phyloP scores from a whole-genome alignment of 2,329 filamentous ascomycete genomes.

The Fusarium sp. region DNA sequence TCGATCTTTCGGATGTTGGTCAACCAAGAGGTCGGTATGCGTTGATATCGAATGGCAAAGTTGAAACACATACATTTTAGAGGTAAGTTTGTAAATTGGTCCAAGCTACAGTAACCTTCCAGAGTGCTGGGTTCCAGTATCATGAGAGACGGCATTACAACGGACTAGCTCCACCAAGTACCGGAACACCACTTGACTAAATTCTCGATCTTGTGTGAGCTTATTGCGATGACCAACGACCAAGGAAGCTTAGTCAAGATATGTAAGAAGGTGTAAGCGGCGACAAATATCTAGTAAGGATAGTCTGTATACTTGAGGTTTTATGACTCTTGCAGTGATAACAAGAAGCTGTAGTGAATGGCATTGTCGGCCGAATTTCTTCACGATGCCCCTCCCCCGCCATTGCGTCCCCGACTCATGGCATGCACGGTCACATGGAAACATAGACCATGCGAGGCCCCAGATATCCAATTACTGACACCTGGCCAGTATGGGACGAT shows the following conservation, averaged over 20 bases:
- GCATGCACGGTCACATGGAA: conserved; percentile 46
- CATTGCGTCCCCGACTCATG: conserved; percentile 40
- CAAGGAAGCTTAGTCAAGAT: background rate
- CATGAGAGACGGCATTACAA: background rate
- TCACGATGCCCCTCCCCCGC: conserved; percentile 45
- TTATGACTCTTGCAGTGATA: background rate
- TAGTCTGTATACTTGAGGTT: background rate
- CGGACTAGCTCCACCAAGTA: background rate
- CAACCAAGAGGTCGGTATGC: background rate
- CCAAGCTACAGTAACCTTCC: too few relatives aligned
- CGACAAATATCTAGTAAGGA: conserved; percentile 2
- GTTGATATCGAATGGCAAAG: too few relatives aligned
- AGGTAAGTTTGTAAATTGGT: too few relatives aligned
- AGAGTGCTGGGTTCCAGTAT: background rate
- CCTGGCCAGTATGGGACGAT: conserved; percentile 18
- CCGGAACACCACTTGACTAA: background rate
- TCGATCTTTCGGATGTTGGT: background rate
- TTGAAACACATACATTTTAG: too few relatives aligned
- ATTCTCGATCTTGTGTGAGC: too few relatives aligned
- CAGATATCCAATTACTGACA: conserved; percentile 28
- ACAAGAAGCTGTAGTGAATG: conserved; percentile 4
- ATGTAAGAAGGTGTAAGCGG: background rate
- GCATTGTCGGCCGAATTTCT: conserved; percentile 13
- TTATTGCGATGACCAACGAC: background rate
- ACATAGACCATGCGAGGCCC: conserved; percentile 41